Percentiles rank a stretch among this genome's conserved stretches.
Conservation (phyloP, 2,329 filamentous ascomycete genomes). For the Herpotrichia juniperi region DNA sequence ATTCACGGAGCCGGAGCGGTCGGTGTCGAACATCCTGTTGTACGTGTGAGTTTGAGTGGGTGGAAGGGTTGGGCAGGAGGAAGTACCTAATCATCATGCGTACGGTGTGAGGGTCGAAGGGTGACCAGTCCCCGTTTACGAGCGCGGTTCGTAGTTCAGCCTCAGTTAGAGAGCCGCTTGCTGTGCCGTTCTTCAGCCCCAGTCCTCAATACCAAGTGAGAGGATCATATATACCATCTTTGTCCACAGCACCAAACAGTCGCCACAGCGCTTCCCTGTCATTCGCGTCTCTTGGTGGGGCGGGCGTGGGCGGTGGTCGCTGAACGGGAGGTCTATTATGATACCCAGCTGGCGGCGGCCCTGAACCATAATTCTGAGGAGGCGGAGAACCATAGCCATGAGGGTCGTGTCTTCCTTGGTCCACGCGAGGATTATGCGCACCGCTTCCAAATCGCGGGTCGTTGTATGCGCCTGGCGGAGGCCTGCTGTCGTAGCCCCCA, state of each 20-base stretch:
- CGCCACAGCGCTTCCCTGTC: slow-evolving; percentile 77
- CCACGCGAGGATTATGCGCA: slow-evolving; percentile 28
- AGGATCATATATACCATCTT: slow-evolving; percentile 64
- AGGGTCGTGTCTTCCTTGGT: slow-evolving; percentile 31
- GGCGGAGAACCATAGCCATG: slow-evolving; percentile 53
- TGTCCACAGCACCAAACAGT: slow-evolving; percentile 90
- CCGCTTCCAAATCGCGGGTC: slow-evolving; percentile 31
- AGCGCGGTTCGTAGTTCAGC: slow-evolving; percentile 86
- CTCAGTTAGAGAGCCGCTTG: slow-evolving; percentile 82
- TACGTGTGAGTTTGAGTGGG: slow-evolving; percentile 8
- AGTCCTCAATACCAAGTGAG: not conserved
- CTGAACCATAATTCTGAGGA: slow-evolving; percentile 58
- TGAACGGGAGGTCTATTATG: slow-evolving; percentile 66
- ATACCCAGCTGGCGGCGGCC: slow-evolving; percentile 65
- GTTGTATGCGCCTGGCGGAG: slow-evolving; percentile 48
- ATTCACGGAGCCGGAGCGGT: slow-evolving; percentile 85
- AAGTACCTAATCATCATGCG: slow-evolving; percentile 86
- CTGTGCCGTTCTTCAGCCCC: slow-evolving; percentile 46
- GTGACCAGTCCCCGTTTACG: slow-evolving; percentile 94
- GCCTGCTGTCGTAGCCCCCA: slow-evolving; percentile 35
- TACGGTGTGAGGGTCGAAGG: slow-evolving; percentile 92
- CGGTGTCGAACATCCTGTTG: slow-evolving; percentile 90
- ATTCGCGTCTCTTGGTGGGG: slow-evolving; percentile 60
- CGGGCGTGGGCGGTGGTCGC: slow-evolving; percentile 55
- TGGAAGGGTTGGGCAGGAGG: not conserved